A percentile compares a stretch with the other conserved stretches of the same genome.
These are phyloP conservation scores for Monosporascus sp. DNA, from an alignment of 2,329 filamentous ascomycete species.

Conservation along the genomic window DNA sequence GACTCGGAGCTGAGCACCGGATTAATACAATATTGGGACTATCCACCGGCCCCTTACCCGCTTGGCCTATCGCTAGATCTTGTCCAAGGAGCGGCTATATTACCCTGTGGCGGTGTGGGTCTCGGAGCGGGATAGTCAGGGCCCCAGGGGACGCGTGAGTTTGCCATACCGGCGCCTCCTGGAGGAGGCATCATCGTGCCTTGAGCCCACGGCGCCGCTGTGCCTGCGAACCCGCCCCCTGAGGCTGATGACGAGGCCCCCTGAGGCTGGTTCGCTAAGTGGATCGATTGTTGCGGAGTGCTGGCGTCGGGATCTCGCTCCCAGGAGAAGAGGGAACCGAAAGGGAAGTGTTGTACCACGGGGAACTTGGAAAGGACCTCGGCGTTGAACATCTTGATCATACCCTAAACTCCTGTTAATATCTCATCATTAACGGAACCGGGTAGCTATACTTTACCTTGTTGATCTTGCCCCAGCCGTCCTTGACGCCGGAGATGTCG, in stretches of 20 bases:
- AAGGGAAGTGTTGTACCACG: constrained; percentile 93
- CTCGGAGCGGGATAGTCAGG: constrained; percentile 14
- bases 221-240: constrained; percentile 24
- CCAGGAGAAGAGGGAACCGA: constrained; percentile 77
- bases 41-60: constrained; percentile 9
- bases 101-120: constrained; percentile 12
- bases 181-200: constrained; percentile 34
- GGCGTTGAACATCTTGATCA: constrained; percentile 99
- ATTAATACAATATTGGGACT: neutral
- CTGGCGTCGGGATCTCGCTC: constrained; percentile 59
- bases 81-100: constrained; percentile 20
- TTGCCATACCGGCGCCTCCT: constrained; percentile 25
- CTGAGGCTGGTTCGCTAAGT: constrained; percentile 52
- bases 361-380: constrained; percentile 96
- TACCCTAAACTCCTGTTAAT: constrained; percentile 53
- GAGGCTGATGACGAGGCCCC: constrained; percentile 20
- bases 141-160: constrained; percentile 19
- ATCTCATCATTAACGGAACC: neutral
- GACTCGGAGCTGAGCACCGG: neutral
- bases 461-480: constrained; percentile 98
- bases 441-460: constrained; percentile 43
- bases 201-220: constrained; percentile 40
- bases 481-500: constrained; percentile 85
- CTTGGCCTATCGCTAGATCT: constrained; percentile 23
- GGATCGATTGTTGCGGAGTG: constrained; percentile 43